phyloP scores from a whole-genome alignment of 441 rosid genomes.

The Croton setiger region DNA sequence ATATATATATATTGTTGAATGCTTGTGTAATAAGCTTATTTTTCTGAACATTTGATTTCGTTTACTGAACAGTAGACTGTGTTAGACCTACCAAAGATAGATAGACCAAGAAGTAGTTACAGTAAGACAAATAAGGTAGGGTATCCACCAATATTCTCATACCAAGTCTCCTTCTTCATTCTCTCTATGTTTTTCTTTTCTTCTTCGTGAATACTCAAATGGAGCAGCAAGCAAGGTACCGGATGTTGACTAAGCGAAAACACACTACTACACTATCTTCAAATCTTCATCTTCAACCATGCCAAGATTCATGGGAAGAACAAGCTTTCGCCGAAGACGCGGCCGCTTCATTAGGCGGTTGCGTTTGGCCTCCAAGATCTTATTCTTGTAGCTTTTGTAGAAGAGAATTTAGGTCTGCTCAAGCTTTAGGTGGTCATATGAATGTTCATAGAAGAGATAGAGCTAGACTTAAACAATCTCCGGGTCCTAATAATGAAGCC shows the following conservation, averaged over 20 bases:
- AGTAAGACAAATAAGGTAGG: constrained; percentile 26
- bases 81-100: constrained; percentile 20
- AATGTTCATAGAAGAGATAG: constrained; percentile 96
- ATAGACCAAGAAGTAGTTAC: constrained; percentile 28
- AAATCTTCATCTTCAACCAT: constrained; percentile 18
- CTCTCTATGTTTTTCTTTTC: not conserved
- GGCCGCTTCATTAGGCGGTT: constrained; percentile 64
- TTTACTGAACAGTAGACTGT: constrained; percentile 18
- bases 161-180: constrained; percentile 10
- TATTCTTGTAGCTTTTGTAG: constrained; percentile 91
- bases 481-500: constrained; percentile 29
- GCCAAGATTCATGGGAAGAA: constrained; percentile 91
- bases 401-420: constrained; percentile 93
- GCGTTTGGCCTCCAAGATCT: constrained; percentile 97
- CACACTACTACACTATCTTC: constrained; percentile 27
- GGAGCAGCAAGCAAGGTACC: constrained; percentile 46
- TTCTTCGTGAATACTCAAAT: constrained; percentile 14
- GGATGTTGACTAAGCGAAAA: constrained; percentile 52
- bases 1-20: no score
- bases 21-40: not conserved
- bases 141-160: constrained; percentile 31
- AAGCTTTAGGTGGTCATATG: constrained; percentile 98
- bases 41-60: constrained; percentile 5
- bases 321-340: constrained; percentile 95
- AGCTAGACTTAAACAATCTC: constrained; percentile 78